Conservation (phyloP, 1,139 yeast genomes). For the Diutina rugosa region DNA sequence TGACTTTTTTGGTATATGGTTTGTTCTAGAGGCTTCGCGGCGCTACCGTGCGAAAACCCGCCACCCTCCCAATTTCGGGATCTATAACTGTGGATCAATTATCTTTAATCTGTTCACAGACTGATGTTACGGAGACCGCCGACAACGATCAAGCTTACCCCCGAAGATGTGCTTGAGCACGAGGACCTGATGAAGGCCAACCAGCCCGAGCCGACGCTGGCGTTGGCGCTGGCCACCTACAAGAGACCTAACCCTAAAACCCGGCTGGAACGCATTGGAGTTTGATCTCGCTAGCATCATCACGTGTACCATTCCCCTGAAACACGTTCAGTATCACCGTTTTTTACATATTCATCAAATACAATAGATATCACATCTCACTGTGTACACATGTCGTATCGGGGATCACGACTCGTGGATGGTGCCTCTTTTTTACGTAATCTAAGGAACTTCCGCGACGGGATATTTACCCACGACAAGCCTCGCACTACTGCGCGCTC, state of each 20-base stretch:
- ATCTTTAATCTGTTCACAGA: not conserved
- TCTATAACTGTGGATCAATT: too few species aligned
- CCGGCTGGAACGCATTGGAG: not conserved
- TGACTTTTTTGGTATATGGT: not conserved
- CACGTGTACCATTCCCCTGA: not conserved
- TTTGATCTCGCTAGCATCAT: not conserved
- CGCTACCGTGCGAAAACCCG: not conserved
- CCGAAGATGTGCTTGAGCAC: constrained; percentile 51
- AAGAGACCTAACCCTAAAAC: not conserved
- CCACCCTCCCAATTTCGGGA: not conserved
- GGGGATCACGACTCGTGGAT: too few species aligned
- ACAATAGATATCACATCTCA: too few species aligned
- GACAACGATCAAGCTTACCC: constrained; percentile 49
- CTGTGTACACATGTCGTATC: too few species aligned
- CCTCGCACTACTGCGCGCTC: not conserved
- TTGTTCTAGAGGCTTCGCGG: not conserved
- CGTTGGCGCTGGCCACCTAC: not conserved
- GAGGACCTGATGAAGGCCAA: constrained; percentile 23
- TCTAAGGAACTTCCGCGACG: not conserved
- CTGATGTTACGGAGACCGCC: constrained; percentile 52
- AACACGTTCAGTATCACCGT: too few species aligned
- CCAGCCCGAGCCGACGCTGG: not conserved
- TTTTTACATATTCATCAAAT: too few species aligned
- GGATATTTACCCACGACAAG: not conserved
- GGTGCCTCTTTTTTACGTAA: not conserved